Evolutionary conservation across 768 basidiomycete genomes (phyloP).

Genomic region (Dictyophora rubrovolvata): DNA sequence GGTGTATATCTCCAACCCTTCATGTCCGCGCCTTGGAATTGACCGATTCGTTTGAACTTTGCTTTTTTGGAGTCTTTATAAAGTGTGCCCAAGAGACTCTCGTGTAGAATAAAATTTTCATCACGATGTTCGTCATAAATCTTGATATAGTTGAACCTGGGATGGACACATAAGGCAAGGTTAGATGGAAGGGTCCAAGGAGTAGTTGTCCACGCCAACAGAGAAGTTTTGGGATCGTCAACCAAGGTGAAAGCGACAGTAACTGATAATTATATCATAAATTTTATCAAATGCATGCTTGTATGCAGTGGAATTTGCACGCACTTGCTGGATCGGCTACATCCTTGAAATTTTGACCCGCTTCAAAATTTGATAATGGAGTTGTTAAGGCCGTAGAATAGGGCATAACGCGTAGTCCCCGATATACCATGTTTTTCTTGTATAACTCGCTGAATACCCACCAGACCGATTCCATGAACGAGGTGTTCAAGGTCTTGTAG

Average conservation of each 20-base stretch:
- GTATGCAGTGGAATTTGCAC: constrained; percentile 16
- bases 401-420: constrained; percentile 92
- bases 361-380: constrained; percentile 95
- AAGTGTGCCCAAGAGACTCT: constrained; percentile 71
- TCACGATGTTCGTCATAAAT: constrained; percentile 84
- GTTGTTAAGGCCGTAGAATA: constrained; percentile 96
- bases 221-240: constrained; percentile 80
- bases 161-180: constrained; percentile 90
- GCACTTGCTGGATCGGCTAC: constrained; percentile 85
- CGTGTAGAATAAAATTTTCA: constrained; percentile 86
- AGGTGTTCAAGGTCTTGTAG: constrained; percentile 90
- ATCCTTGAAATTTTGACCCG: constrained; percentile 84
- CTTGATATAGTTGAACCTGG: constrained; percentile 92
- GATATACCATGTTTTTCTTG: constrained; percentile 86
- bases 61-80: constrained; percentile 98
- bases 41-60: constrained; percentile 83
- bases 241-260: constrained; percentile 90
- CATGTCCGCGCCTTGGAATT: constrained; percentile 86
- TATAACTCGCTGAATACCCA: constrained; percentile 97
- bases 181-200: constrained; percentile 98
- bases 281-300: neutral
- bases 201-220: constrained; percentile 98
- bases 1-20: constrained; percentile 95
- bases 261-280: constrained; percentile 33
- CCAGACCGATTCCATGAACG: constrained; percentile 98